Evolutionary conservation across 1,139 yeast genomes (phyloP).

Genomic region (Kodamaea alishanica): DNA sequence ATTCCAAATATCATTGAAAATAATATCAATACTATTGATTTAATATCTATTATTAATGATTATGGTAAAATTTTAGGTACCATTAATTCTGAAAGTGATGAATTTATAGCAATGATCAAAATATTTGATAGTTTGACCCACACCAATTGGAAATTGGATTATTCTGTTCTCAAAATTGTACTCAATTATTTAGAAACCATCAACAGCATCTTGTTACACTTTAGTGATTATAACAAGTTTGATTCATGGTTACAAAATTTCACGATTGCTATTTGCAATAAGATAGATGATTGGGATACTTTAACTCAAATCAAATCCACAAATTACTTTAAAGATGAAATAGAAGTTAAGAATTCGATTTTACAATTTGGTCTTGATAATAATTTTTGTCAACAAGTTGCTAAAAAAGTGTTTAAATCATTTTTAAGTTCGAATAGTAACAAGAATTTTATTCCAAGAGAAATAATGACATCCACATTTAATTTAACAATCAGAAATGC

Average conservation of each 20-base stretch:
- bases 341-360: conserved; percentile 38
- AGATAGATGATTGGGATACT: conserved; percentile 26
- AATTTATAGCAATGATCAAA: conserved; percentile 27
- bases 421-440: conserved; percentile 49
- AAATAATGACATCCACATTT: conserved; percentile 34
- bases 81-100: conserved; percentile 17
- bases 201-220: conserved; percentile 27
- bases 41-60: conserved; percentile 35
- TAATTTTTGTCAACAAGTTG: conserved; percentile 28
- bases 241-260: conserved; percentile 21
- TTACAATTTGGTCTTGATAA: conserved; percentile 33
- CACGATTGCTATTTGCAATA: conserved; percentile 17
- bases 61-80: conserved; percentile 31
- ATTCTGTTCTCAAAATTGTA: conserved; percentile 26
- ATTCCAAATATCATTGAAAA: conserved; percentile 21
- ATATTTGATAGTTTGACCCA: conserved; percentile 24
- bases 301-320: conserved; percentile 7
- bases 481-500: conserved; percentile 33
- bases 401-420: conserved; percentile 39
- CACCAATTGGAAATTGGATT: conserved; percentile 21
- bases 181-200: conserved; percentile 33
- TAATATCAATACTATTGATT: conserved; percentile 25
- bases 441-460: conserved; percentile 45
- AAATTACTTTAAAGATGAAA: conserved; percentile 27
- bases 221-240: conserved; percentile 23